A percentile compares a stretch with the other conserved stretches of the same genome.
phyloP scores from a whole-genome alignment of 768 basidiomycete genomes.

The Clitopilus hobsonii region DNA sequence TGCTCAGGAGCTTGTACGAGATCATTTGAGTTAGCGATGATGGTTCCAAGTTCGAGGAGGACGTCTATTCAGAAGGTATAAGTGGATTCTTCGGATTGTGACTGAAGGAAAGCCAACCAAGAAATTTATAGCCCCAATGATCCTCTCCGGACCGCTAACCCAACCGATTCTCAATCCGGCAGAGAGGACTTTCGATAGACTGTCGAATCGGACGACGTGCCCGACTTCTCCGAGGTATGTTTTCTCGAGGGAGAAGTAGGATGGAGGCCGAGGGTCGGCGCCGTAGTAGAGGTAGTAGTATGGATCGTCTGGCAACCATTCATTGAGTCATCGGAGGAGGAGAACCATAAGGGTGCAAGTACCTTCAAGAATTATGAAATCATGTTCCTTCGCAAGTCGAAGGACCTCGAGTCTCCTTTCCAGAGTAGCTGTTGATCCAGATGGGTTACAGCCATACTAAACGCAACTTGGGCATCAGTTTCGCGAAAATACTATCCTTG shows the following conservation, averaged over 20 bases:
- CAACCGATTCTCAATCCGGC: conserved; percentile 77
- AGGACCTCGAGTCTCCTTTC: conserved; percentile 68
- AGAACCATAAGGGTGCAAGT: conserved; percentile 8
- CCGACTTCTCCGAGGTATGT: conserved; percentile 59
- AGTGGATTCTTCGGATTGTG: background rate
- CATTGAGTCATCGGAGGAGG: background rate
- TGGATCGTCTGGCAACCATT: conserved; percentile 57
- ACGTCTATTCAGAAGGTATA: conserved; percentile 9
- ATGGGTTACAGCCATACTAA: conserved; percentile 83
- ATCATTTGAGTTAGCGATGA: conserved; percentile 62
- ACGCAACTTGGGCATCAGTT: too few species aligned
- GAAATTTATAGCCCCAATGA: conserved; percentile 63
- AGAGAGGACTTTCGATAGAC: conserved; percentile 74
- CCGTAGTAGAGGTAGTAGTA: conserved; percentile 77
- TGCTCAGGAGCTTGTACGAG: conserved; percentile 43
- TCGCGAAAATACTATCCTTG: too few species aligned
- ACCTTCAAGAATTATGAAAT: conserved; percentile 83
- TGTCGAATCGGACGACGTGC: conserved; percentile 80
- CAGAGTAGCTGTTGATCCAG: conserved; percentile 66
- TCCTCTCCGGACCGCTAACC: conserved; percentile 59
- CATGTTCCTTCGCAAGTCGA: conserved; percentile 59
- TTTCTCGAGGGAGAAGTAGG: conserved; percentile 75
- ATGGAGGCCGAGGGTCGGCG: conserved; percentile 50
- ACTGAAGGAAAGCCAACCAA: conserved; percentile 38
- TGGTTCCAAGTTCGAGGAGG: conserved; percentile 56